Evolutionary conservation across 805 yeast genomes (phyloP), one percentile per base, ranked within the genome.

Genomic region (Naumovozyma baii): DNA sequence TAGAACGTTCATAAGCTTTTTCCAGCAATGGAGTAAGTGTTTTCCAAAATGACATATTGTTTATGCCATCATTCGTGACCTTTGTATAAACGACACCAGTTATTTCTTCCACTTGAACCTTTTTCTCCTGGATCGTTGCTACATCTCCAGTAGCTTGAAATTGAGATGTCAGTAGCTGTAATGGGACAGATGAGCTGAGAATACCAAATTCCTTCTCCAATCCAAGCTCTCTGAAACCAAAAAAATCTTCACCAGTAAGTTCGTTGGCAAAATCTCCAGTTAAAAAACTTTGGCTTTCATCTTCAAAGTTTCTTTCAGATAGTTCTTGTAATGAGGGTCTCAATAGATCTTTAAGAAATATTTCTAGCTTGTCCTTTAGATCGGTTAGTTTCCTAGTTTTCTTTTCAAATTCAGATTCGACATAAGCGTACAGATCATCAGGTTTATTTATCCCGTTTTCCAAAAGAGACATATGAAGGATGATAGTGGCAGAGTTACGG

Each of bases 211-310:
- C 99, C 52, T 81, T 84, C 53, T 90, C 97, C 39, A 92, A 66
- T 0, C 98, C 98, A 36, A 92, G 68, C 48, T 90, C 97, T 55
- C 75, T 83, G 68, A 92, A 94, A 0, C 99, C 99, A 65, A 94
- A 94, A 71, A 88, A 92, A 63, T 92, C 99, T 52, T 90, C 98
- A 5, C 97, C 98, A 1, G 66, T 61, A 30, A 92, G 66, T 44
- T 88, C 96, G 51, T 76, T 81, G 1, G 96, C 82, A 59, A 92
- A 92, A 53, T 88, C 96, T 42, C 99, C 99, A 22, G 92, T 83
- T 48, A 90, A 63, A 57, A 88, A 92, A 60, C 90, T 95, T 47
- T 92, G 96, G 52, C 95, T 82, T 52, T 86, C 84, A 55, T 94
- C 98, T 30, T 68, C 77, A 59, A 92, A 92, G 47, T 78, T 82